Evolutionary conservation across 1,284 basidiomycete genomes (phyloP).

Genomic region (Anthracocystis panici-leucophaei): DNA sequence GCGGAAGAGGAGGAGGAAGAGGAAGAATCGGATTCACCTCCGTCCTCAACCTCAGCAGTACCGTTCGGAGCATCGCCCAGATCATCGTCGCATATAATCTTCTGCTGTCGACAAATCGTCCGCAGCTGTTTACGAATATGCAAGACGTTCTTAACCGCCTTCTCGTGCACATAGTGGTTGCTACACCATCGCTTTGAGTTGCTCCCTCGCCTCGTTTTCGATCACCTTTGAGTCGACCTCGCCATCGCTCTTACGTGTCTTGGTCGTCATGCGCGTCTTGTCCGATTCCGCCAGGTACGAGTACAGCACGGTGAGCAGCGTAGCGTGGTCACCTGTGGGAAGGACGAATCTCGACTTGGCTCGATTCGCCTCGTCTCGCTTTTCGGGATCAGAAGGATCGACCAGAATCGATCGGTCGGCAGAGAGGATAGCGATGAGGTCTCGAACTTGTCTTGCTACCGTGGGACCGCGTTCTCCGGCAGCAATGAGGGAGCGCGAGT

Average conservation of each 20-base stretch:
- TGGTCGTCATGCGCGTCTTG: conserved; percentile 12
- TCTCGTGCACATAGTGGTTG: conserved; percentile 60
- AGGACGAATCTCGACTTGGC: conserved; percentile 70
- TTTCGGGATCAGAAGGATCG: conserved; percentile 53
- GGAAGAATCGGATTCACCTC: conserved; percentile 10
- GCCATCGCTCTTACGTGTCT: conserved; percentile 10
- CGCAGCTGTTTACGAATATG: conserved; percentile 62
- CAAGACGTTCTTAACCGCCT: conserved; percentile 58
- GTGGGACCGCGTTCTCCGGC: conserved; percentile 53
- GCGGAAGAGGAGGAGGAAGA: not conserved
- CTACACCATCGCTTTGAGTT: conserved; percentile 71
- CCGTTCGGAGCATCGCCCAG: conserved; percentile 7
- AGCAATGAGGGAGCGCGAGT: conserved; percentile 61
- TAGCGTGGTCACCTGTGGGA: conserved; percentile 63
- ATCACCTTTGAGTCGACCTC: conserved; percentile 19
- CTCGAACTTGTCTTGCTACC: conserved; percentile 57
- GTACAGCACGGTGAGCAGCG: conserved; percentile 65
- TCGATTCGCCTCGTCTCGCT: conserved; percentile 57
- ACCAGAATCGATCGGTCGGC: conserved; percentile 57
- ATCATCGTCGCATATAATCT: conserved; percentile 61
- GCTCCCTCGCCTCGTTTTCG: conserved; percentile 52
- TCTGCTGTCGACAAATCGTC: conserved; percentile 56
- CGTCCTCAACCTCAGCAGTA: conserved; percentile 3
- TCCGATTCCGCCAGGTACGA: conserved; percentile 58
- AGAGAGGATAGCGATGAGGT: conserved; percentile 66